Evolutionary conservation across 345 rosid genomes (phyloP), one percentile per base, ranked within the genome.

Genomic region (Noccaea caerulescens): DNA sequence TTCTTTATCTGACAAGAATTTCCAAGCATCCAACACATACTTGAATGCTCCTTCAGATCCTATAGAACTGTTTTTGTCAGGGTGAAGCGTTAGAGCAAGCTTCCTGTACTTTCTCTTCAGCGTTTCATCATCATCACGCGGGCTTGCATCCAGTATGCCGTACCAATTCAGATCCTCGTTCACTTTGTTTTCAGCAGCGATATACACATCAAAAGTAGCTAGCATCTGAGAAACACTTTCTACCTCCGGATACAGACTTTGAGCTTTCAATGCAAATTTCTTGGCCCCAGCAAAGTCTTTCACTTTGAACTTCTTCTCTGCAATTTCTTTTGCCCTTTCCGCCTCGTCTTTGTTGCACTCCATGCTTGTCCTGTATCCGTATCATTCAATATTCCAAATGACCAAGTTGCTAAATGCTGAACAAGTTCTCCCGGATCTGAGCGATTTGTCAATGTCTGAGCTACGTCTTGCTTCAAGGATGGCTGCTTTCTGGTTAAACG

Each of bases 21-120:
- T 89, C 96, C 96, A 89, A 25, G 89, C 87, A 80, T 85, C 84
- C 0, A 85, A 76, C 27, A 85, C 70, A 56, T 78, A 76, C 55
- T 87, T 84, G 71, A 89, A 89, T 2, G 96, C 92, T 63, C 92
- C 90, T 63, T 89, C 92, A 16, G 88, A 85, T 69, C 90, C 92
- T 3, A 81, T 0, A 51, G 87, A 82, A 66, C 75, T 85, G 76
- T 89, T 89, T 50, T 81, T 85, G 68, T 88, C 95, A 0, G 95
- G 95, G 51, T 88, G 95, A 37, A 88, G 87, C 77, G 72, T 61
- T 32, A 88, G 74, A 45, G 89, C 94, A 46, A 84, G 76, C 84
- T 83, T 87, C 77, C 85, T 78, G 45, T 87, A 87, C 58, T 85
- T 85, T 60, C 70, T 87, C 81, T 80, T 83, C 66, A 85, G 73